Conservation (phyloP, 106 monocot genomes). For the Acorus calamus region DNA sequence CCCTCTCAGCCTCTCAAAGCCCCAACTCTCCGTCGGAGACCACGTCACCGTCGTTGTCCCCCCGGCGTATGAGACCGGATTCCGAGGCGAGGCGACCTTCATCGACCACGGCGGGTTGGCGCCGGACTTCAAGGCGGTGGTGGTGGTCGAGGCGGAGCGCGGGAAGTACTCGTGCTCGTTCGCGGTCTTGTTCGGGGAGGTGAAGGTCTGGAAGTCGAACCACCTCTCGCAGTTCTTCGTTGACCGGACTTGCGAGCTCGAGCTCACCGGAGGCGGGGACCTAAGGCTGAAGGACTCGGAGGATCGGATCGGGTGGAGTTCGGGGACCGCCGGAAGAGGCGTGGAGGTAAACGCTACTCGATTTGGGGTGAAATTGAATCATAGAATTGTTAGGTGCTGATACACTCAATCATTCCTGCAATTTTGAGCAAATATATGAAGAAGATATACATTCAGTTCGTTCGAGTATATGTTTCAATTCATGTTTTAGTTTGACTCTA, state of each 20-base stretch:
- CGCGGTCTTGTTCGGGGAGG: slow-evolving; percentile 23
- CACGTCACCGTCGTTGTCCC: slow-evolving; percentile 19
- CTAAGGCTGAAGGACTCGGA: slow-evolving; percentile 24
- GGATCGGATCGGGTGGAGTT: slow-evolving; percentile 31
- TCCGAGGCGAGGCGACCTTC: slow-evolving; percentile 16
- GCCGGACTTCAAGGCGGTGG: slow-evolving; percentile 25
- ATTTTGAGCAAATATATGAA: too few species aligned
- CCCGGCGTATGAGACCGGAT: slow-evolving; percentile 13
- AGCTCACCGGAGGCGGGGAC: slow-evolving; percentile 25
- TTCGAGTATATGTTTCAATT: too few species aligned
- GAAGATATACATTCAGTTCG: too few species aligned
- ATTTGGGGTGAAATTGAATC: not conserved
- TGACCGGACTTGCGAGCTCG: slow-evolving; percentile 12
- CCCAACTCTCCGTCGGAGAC: slow-evolving; percentile 12
- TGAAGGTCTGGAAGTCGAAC: slow-evolving; percentile 55
- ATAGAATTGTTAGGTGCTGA: not conserved
- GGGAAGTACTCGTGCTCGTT: slow-evolving; percentile 23
- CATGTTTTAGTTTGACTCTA: too few species aligned
- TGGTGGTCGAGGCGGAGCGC: slow-evolving; percentile 26
- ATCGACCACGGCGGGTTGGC: not conserved
- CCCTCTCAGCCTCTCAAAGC: not conserved
- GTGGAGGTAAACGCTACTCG: slow-evolving; percentile 29
- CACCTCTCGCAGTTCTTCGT: slow-evolving; percentile 19
- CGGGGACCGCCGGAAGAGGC: slow-evolving; percentile 18
- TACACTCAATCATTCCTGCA: too few species aligned